Evolutionary conservation across 1,284 basidiomycete species (phyloP).

Genomic region (Microbotryomycetes sp.): DNA sequence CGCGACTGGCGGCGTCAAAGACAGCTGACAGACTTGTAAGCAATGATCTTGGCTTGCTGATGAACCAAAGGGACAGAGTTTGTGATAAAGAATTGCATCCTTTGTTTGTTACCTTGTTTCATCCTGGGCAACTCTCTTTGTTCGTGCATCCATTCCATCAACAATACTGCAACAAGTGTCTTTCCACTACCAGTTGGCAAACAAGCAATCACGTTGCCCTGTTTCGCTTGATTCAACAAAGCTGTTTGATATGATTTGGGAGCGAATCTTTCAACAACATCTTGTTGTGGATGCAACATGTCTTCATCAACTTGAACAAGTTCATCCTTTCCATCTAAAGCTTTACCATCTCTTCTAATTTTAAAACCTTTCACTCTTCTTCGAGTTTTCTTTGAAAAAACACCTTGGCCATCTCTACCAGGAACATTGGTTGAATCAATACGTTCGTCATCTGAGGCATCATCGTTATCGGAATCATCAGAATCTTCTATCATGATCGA

Average conservation of each 20-base stretch:
- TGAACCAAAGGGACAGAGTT: slow-evolving; percentile 26
- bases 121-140: not conserved
- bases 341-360: not conserved
- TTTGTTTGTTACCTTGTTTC: not conserved
- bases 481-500: not conserved
- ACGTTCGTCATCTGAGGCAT: not conserved
- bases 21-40: slow-evolving; percentile 1
- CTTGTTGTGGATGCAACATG: not conserved
- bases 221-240: slow-evolving; percentile 26
- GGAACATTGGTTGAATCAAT: not conserved
- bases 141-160: slow-evolving; percentile 20
- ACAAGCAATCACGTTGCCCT: slow-evolving; percentile 22
- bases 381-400: not conserved
- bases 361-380: not conserved
- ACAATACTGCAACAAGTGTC: slow-evolving; percentile 25
- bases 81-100: slow-evolving; percentile 28
- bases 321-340: not conserved
- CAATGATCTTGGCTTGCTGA: slow-evolving; percentile 24
- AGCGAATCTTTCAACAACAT: not conserved
- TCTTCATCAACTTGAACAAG: not conserved
- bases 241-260: slow-evolving; percentile 19
- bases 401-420: too few relatives aligned
- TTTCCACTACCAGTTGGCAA: slow-evolving; percentile 26
- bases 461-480: not conserved
- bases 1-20: not conserved